Conservation (phyloP, 257 asterid species). For the Ophiorrhiza pumila region DNA sequence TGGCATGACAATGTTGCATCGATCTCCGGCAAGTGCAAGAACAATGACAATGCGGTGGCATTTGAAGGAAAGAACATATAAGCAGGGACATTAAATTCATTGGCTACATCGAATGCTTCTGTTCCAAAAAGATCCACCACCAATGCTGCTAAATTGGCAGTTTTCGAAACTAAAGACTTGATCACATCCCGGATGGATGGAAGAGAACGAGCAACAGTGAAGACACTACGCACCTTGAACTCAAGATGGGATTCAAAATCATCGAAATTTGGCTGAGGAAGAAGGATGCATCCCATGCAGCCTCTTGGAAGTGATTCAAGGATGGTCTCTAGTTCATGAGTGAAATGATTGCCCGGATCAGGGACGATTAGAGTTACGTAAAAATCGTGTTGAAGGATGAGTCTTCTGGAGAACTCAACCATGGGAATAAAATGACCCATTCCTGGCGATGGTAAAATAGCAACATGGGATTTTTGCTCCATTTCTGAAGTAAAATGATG, state of each 20-base stretch:
- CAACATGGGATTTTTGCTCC: too few species aligned
- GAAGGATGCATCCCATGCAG: neutral
- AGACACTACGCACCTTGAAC: neutral
- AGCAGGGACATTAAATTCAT: neutral
- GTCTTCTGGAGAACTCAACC: too few species aligned
- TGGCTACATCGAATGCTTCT: neutral
- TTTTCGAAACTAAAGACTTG: neutral
- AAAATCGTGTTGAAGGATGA: neutral
- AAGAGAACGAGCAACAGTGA: neutral
- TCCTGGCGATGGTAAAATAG: too few species aligned
- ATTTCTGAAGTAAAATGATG: too few species aligned
- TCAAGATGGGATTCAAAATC: neutral
- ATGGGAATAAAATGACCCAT: too few species aligned
- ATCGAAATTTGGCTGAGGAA: neutral
- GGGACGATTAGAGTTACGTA: constrained; percentile 5
- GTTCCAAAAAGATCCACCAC: constrained; percentile 3
- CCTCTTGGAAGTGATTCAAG: neutral
- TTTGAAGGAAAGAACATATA: constrained; percentile 8
- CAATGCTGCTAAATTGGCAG: neutral
- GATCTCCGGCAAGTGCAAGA: neutral
- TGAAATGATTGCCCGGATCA: neutral
- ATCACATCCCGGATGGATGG: neutral
- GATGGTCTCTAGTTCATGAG: neutral
- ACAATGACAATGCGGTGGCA: neutral
- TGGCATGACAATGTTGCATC: neutral